Evolutionary conservation across 148 eudicot genomes (phyloP).

Genomic region (Chenopodium album): DNA sequence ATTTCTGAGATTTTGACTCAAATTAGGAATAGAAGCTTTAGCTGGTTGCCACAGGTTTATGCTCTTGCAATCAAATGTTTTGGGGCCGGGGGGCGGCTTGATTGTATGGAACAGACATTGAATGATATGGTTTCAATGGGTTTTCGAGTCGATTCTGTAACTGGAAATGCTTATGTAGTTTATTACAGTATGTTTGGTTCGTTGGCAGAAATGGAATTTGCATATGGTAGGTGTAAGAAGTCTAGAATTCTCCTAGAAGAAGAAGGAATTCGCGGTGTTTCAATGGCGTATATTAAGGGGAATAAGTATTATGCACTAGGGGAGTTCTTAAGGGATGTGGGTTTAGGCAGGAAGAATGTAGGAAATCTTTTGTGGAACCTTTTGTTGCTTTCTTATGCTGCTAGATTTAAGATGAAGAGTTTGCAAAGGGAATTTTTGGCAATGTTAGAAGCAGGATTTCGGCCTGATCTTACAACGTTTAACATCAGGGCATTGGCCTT

Average conservation of each 20-base stretch:
- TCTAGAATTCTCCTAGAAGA: conserved; percentile 67
- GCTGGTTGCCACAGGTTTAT: conserved; percentile 47
- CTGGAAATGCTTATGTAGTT: conserved; percentile 66
- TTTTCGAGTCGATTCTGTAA: conserved; percentile 52
- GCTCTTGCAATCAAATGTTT: conserved; percentile 52
- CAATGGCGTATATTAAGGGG: conserved; percentile 53
- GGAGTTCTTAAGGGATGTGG: conserved; percentile 68
- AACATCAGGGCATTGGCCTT: conserved; percentile 77
- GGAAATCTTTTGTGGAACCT: conserved; percentile 93
- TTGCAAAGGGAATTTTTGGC: conserved; percentile 77
- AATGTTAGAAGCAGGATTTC: conserved; percentile 78
- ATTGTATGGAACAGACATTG: conserved; percentile 58
- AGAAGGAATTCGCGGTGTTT: conserved; percentile 61
- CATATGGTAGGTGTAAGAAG: conserved; percentile 62
- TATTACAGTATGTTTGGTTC: conserved; percentile 68
- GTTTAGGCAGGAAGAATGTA: conserved; percentile 73
- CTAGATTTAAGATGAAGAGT: conserved; percentile 92
- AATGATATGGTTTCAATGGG: conserved; percentile 72
- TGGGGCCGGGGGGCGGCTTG: conserved; percentile 66
- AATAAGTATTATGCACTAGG: conserved; percentile 65
- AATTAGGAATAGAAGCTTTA: conserved; percentile 39
- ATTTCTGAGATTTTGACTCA: conserved; percentile 50
- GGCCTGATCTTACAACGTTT: conserved; percentile 73
- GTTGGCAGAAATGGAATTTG: conserved; percentile 54
- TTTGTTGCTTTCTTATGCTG: conserved; percentile 82